A percentile compares a stretch with the other conserved stretches of the same genome.
Conservation (phyloP, 768 basidiomycete genomes). For the Mycena vulgaris region DNA sequence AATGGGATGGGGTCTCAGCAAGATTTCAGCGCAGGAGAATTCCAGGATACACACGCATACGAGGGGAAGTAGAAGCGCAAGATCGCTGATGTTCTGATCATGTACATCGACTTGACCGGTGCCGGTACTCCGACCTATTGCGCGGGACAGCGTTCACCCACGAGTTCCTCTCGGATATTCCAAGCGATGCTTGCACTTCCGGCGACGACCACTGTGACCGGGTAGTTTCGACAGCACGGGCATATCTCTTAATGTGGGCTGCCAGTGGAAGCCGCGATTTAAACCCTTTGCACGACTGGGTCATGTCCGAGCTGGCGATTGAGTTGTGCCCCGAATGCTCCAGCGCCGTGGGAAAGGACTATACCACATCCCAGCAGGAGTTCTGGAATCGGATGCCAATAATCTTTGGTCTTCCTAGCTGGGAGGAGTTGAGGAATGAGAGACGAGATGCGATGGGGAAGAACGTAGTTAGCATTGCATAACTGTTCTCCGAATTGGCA, state of each 20-base stretch:
- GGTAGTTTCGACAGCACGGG: not conserved
- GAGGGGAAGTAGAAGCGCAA: too few species aligned
- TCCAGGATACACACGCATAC: too few species aligned
- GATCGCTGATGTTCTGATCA: too few species aligned
- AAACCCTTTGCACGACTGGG: not conserved
- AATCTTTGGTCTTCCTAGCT: not conserved
- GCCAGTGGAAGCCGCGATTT: not conserved
- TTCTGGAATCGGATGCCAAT: not conserved
- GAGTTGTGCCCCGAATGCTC: not conserved
- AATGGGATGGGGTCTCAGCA: too few species aligned
- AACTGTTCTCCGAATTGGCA: too few species aligned
- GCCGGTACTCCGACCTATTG: too few species aligned
- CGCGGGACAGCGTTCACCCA: not conserved
- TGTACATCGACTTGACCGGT: too few species aligned
- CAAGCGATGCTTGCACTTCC: not conserved
- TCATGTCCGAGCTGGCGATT: too few species aligned
- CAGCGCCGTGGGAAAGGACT: too few species aligned
- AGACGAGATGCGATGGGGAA: not conserved
- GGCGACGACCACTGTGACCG: not conserved
- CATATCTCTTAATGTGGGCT: not conserved
- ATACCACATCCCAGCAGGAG: not conserved
- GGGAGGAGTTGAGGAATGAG: not conserved
- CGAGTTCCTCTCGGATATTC: not conserved
- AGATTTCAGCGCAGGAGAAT: too few species aligned
- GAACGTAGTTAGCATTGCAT: not conserved